phyloP scores from a whole-genome alignment of 2,329 filamentous ascomycete genomes.

The Paracoccidioides brasiliensis region DNA sequence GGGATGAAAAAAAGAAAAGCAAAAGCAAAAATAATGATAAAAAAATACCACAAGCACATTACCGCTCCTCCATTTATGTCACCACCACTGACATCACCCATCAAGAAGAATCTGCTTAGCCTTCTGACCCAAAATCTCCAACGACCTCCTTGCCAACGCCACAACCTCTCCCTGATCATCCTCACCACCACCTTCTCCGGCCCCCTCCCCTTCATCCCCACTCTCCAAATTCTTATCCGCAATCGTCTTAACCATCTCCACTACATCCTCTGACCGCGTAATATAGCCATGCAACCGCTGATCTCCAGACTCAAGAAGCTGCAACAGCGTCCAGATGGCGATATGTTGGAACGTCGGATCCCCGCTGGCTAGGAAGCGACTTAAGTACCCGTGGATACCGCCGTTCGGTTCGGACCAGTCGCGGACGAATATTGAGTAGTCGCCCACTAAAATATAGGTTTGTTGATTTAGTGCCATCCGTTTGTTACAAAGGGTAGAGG shows the following conservation, averaged over 20 bases:
- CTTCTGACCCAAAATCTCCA: conserved; percentile 70
- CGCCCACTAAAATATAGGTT: conserved; percentile 54
- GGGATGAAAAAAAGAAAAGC: not conserved
- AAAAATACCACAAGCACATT: not conserved
- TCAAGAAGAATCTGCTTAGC: conserved; percentile 69
- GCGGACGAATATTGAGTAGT: conserved; percentile 90
- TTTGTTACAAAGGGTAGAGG: not conserved
- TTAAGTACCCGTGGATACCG: conserved; percentile 90
- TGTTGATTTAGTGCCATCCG: not conserved
- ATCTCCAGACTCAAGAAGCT: conserved; percentile 91
- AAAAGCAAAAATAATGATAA: too few species aligned
- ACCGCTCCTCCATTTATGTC: not conserved
- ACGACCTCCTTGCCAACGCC: conserved; percentile 74
- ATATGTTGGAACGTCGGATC: conserved; percentile 99
- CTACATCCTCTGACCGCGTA: conserved; percentile 77
- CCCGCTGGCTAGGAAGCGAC: conserved; percentile 81
- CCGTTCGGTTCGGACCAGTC: conserved; percentile 88
- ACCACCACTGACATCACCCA: conserved; percentile 37
- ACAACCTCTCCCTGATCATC: conserved; percentile 87
- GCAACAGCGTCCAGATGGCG: conserved; percentile 92
- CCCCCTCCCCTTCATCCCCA: conserved; percentile 58
- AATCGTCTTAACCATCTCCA: conserved; percentile 82
- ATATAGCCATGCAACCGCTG: conserved; percentile 78
- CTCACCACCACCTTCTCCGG: conserved; percentile 60
- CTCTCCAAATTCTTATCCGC: conserved; percentile 79